phyloP scores from a whole-genome alignment of 805 yeast genomes.

The Spathaspora girioi region DNA sequence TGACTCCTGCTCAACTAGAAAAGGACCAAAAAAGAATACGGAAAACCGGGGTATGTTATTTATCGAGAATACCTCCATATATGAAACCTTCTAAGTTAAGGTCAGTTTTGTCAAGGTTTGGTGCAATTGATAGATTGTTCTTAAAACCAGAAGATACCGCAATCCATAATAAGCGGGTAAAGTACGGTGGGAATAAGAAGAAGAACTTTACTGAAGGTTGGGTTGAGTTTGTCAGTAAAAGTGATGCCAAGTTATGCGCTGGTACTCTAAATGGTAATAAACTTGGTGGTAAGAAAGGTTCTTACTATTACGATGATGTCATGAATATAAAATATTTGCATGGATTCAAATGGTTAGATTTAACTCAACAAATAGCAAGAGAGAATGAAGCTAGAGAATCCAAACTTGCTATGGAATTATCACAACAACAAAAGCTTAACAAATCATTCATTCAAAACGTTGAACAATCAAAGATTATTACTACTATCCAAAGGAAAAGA shows the following conservation, averaged over 20 bases:
- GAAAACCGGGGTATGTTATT: constrained; percentile 87
- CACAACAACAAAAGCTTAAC: constrained; percentile 85
- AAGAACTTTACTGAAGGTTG: constrained; percentile 90
- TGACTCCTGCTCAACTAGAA: constrained; percentile 53
- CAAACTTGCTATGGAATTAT: constrained; percentile 80
- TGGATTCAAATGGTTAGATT: constrained; percentile 92
- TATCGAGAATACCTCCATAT: constrained; percentile 90
- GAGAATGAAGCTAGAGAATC: constrained; percentile 88
- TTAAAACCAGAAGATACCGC: constrained; percentile 79
- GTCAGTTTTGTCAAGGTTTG: constrained; percentile 77
- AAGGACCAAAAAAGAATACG: constrained; percentile 53
- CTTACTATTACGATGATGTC: constrained; percentile 90
- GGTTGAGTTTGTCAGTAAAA: constrained; percentile 85
- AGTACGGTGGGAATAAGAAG: constrained; percentile 90
- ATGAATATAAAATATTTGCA: constrained; percentile 85
- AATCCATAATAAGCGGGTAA: constrained; percentile 62
- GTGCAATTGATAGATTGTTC: constrained; percentile 82
- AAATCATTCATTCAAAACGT: constrained; percentile 80
- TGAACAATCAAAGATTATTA: constrained; percentile 79
- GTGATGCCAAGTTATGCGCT: constrained; percentile 86
- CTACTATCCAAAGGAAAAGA: constrained; percentile 56
- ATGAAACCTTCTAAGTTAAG: constrained; percentile 94
- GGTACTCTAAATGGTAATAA: constrained; percentile 81
- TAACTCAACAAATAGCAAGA: constrained; percentile 87
- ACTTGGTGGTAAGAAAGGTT: constrained; percentile 88